Base-by-base conservation (phyloP, 129 eudicot species). In the Helianthus tuberosus region DNA sequence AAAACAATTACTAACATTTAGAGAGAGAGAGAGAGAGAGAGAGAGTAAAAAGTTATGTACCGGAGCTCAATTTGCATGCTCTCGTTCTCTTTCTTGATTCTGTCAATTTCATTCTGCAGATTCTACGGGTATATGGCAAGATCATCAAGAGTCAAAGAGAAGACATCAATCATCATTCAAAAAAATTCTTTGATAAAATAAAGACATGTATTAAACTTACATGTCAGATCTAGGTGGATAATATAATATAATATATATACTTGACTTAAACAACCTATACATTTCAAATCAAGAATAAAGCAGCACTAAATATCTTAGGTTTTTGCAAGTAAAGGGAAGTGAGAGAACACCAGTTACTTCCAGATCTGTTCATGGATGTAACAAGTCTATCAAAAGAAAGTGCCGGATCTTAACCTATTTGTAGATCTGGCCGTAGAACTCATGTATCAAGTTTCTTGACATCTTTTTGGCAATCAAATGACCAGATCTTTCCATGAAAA, bases 1-100 rank as follows among this genome's bases (percentile, higher is more conserved):
- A 69, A 55, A 55, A 49, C 10, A 62, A 8, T 38, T n/a, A 38
- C 10, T 43, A 43, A 43, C 47, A 43, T 43, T 43, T 43, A 43
- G 52, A 25, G 29, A 3, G 16, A 69, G 54, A 62, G 53, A 64
- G 65, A 25, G 64, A 4, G 49, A 43, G 1, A 64, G 29, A 3
- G 16, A 69, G 54, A 43, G 47, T 43, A 43, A 7, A 43, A 9
- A 43, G 47, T 43, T 6, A 41, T 7, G 23, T 75, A 94, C 97
- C 97, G 91, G 64, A 94, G 96, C 85, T 89, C 88, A 77, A 87
- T 83, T 84, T 88, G 96, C 99, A 94, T 85, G 76, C 83, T 85
- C 48, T 94, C 97, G 77, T 94, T 94, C 81, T 94, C 99, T 65
- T 94, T 90, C 85, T 86, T 89, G 82, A 91, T 78, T 77, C 97